Conservation (phyloP, 2,329 filamentous ascomycete genomes). For the Claviceps monticola region DNA sequence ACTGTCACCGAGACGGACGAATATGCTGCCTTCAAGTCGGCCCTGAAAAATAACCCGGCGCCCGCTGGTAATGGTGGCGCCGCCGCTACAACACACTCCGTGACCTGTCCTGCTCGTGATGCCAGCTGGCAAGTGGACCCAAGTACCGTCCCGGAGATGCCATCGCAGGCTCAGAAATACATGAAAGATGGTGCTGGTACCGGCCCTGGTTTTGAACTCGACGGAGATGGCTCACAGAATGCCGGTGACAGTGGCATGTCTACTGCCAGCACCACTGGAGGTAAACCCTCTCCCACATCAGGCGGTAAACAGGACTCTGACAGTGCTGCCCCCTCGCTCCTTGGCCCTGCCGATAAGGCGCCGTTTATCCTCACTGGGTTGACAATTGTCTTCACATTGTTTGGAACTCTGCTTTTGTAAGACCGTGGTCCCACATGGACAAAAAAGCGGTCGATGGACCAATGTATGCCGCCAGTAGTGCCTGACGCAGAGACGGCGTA, state of each 20-base stretch:
- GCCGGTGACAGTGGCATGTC: slow-evolving; percentile 32
- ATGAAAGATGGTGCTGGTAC: slow-evolving; percentile 38
- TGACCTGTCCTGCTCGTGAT: slow-evolving; percentile 35
- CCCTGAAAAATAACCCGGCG: slow-evolving; percentile 32
- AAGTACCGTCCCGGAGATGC: slow-evolving; percentile 37
- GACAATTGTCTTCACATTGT: slow-evolving; percentile 22
- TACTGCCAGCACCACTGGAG: slow-evolving; percentile 25
- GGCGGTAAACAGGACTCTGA: slow-evolving; percentile 12
- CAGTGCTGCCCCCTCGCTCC: slow-evolving; percentile 17
- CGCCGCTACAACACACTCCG: slow-evolving; percentile 30
- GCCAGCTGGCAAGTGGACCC: slow-evolving; percentile 36
- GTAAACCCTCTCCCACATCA: slow-evolving; percentile 17
- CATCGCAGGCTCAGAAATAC: slow-evolving; percentile 35
- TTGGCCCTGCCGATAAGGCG: slow-evolving; percentile 14
- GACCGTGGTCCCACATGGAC: neutral
- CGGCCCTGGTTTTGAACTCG: slow-evolving; percentile 38
- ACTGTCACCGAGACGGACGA: slow-evolving; percentile 44
- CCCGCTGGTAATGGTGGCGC: slow-evolving; percentile 38
- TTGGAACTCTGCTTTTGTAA: slow-evolving; percentile 28
- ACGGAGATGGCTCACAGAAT: slow-evolving; percentile 39
- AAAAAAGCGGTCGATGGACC: neutral
- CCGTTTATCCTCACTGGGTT: slow-evolving; percentile 23
- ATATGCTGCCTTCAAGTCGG: slow-evolving; percentile 40
- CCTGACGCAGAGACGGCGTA: no score
- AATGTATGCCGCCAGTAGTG: no score